phyloP scores from a whole-genome alignment of 306 rosid genomes.

The Rosa multiflora region DNA sequence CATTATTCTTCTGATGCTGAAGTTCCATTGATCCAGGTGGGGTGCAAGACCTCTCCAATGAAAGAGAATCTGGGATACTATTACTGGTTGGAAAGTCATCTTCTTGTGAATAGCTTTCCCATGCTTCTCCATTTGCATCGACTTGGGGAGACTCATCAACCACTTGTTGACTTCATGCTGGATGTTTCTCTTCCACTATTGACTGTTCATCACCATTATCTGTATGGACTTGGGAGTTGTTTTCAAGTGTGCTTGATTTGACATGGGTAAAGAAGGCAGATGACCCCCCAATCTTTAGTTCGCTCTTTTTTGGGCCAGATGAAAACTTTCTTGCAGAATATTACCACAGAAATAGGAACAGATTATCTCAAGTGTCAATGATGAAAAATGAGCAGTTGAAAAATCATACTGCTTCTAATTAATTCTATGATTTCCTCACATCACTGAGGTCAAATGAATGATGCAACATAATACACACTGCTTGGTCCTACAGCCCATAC shows the following conservation, averaged over 20 bases:
- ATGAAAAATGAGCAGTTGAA: neutral
- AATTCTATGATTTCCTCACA: neutral
- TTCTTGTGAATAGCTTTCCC: slow-evolving; percentile 60
- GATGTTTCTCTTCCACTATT: slow-evolving; percentile 41
- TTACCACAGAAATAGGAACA: slow-evolving; percentile 14
- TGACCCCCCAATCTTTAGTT: slow-evolving; percentile 87
- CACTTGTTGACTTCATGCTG: slow-evolving; percentile 41
- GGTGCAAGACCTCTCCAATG: slow-evolving; percentile 84
- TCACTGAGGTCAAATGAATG: slow-evolving; percentile 4
- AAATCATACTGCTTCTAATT: neutral
- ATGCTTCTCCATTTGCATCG: slow-evolving; percentile 57
- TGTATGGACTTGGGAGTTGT: slow-evolving; percentile 45
- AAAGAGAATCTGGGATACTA: slow-evolving; percentile 67
- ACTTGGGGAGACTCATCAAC: slow-evolving; percentile 35
- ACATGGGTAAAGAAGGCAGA: slow-evolving; percentile 93
- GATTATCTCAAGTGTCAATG: neutral
- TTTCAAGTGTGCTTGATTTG: slow-evolving; percentile 49
- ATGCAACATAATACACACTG: neutral
- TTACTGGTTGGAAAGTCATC: slow-evolving; percentile 71
- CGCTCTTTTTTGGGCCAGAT: slow-evolving; percentile 75
- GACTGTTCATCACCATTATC: slow-evolving; percentile 32
- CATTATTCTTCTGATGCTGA: slow-evolving; percentile 45
- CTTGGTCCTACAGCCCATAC: neutral
- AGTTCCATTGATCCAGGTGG: slow-evolving; percentile 64
- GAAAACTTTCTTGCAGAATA: slow-evolving; percentile 49